Evolutionary conservation across 108 stramenopile genomes (phyloP).

Genomic region (Licmophora abbreviata): DNA sequence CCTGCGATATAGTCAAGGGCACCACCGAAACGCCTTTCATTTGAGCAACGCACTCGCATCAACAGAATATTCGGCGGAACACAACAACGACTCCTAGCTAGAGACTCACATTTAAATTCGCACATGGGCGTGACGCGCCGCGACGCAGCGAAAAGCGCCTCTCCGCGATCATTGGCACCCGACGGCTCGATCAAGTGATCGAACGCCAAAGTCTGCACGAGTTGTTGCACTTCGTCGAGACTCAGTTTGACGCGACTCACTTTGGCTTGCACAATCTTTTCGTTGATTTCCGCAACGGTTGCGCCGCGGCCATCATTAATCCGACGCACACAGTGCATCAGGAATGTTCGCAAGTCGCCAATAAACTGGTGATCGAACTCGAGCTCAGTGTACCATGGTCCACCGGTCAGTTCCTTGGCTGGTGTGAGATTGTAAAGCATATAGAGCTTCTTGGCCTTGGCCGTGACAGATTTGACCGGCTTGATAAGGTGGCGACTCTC

Average conservation of each 20-base stretch:
- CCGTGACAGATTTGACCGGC: constrained; percentile 89
- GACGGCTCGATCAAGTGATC: constrained; percentile 70
- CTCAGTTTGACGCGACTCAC: constrained; percentile 79
- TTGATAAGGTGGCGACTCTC: constrained; percentile 90
- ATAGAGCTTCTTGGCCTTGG: constrained; percentile 96
- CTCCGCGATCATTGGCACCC: constrained; percentile 33
- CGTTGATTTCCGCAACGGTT: constrained; percentile 49
- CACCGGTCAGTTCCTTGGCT: constrained; percentile 94
- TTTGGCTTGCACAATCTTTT: constrained; percentile 71
- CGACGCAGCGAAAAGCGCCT: constrained; percentile 47
- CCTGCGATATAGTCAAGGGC: too few relatives aligned
- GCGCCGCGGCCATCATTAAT: constrained; percentile 63
- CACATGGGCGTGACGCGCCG: constrained; percentile 57
- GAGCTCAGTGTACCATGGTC: constrained; percentile 94
- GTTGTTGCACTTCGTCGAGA: constrained; percentile 80
- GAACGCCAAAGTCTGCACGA: constrained; percentile 83
- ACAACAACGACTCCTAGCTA: too few relatives aligned
- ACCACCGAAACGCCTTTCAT: too few relatives aligned
- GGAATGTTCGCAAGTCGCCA: constrained; percentile 76
- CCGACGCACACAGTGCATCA: constrained; percentile 56
- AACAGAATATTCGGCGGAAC: too few relatives aligned
- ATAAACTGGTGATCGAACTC: constrained; percentile 99
- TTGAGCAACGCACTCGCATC: too few relatives aligned
- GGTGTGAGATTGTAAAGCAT: constrained; percentile 93
- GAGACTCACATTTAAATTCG: constrained; percentile 73